phyloP scores from a whole-genome alignment of 768 basidiomycete species.

The Termitomyces bulborhizus region DNA sequence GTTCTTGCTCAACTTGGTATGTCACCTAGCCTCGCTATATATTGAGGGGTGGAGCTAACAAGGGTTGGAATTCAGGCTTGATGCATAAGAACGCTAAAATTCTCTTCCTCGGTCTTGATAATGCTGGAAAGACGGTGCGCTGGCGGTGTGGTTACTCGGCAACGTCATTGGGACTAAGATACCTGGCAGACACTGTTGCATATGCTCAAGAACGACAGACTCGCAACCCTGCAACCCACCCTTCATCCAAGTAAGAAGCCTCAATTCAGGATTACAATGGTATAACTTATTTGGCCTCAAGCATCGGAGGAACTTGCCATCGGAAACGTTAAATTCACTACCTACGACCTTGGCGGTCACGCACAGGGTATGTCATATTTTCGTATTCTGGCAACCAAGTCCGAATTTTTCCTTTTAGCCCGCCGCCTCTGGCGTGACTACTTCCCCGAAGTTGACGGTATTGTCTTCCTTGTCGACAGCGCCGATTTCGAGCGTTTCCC shows the following conservation, averaged over 20 bases:
- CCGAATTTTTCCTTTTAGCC: constrained; percentile 33
- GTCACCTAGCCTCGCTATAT: constrained; percentile 16
- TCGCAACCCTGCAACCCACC: constrained; percentile 96
- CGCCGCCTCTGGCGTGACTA: constrained; percentile 99
- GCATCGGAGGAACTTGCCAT: constrained; percentile 99
- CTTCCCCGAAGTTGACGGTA: constrained; percentile 99
- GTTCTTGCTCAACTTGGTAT: constrained; percentile 88
- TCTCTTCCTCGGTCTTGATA: constrained; percentile 96
- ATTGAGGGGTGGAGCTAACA: neutral
- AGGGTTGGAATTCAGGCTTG: constrained; percentile 47
- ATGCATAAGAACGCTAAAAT: constrained; percentile 99
- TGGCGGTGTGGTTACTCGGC: neutral
- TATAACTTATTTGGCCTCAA: constrained; percentile 25
- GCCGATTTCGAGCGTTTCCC: constrained; percentile 95
- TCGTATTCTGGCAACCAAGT: neutral
- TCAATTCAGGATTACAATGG: constrained; percentile 5
- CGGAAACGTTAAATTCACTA: constrained; percentile 98
- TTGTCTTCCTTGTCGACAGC: constrained; percentile 96
- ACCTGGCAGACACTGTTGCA: constrained; percentile 78
- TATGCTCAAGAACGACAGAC: constrained; percentile 99
- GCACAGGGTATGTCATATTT: constrained; percentile 64
- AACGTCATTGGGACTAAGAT: constrained; percentile 1
- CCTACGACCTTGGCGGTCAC: constrained; percentile 97
- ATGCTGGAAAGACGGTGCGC: constrained; percentile 96
- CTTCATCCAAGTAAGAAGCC: constrained; percentile 86